Evolutionary conservation across 2,329 filamentous ascomycete genomes (phyloP).

Genomic region (Dothideomycetidae sp.): DNA sequence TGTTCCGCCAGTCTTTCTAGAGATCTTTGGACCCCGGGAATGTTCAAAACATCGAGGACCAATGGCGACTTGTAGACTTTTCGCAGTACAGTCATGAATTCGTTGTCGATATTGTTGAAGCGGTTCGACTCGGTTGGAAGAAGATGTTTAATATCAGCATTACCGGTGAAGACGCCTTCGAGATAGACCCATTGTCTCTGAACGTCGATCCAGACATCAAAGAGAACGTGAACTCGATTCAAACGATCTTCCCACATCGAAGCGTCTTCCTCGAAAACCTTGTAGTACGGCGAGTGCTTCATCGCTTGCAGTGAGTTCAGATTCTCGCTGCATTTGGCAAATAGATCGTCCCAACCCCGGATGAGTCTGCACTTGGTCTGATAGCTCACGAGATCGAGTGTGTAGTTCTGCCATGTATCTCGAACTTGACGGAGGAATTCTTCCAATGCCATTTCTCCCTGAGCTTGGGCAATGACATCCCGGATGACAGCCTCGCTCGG

Average conservation of each 20-base stretch:
- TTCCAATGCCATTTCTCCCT: conserved; percentile 95
- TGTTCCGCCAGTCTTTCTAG: conserved; percentile 91
- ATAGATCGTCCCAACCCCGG: conserved; percentile 93
- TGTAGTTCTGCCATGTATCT: conserved; percentile 92
- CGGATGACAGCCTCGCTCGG: conserved; percentile 77
- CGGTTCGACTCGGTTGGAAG: conserved; percentile 90
- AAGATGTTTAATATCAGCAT: conserved; percentile 96
- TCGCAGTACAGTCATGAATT: conserved; percentile 98
- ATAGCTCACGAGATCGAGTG: conserved; percentile 87
- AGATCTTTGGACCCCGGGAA: conserved; percentile 89
- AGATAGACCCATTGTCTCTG: conserved; percentile 99
- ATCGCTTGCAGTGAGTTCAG: conserved; percentile 95
- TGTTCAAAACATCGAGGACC: conserved; percentile 89
- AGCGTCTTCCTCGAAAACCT: conserved; percentile 96
- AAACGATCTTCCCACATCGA: conserved; percentile 95
- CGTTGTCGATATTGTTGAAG: conserved; percentile 98
- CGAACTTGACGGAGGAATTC: conserved; percentile 94
- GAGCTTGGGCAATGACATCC: conserved; percentile 87
- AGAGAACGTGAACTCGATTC: conserved; percentile 90
- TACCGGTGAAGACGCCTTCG: conserved; percentile 96
- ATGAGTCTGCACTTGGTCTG: conserved; percentile 97
- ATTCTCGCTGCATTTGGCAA: conserved; percentile 96
- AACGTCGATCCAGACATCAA: conserved; percentile 99
- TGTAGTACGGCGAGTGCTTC: conserved; percentile 98
- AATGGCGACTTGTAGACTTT: conserved; percentile 96